phyloP scores from a whole-genome alignment of 352 stramenopile species.

The Phytophthora idaei region DNA sequence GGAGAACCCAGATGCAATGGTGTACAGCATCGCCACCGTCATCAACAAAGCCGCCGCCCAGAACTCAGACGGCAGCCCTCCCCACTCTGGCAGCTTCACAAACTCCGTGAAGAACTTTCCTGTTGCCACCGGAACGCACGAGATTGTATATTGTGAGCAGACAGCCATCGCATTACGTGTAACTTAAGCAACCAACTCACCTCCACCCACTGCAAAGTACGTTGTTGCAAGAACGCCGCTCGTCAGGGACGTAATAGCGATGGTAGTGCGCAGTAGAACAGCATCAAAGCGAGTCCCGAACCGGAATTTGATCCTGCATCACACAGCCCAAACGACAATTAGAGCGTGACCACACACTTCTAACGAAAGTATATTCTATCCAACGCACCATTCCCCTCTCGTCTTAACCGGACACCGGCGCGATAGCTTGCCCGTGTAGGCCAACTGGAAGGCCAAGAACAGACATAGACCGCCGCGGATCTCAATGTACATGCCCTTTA shows the following conservation, averaged over 20 bases:
- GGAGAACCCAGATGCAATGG: conserved; percentile 69
- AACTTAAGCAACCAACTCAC: conserved; percentile 16
- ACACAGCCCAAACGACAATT: not conserved
- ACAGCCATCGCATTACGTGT: not conserved
- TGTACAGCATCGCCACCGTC: conserved; percentile 72
- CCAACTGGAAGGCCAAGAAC: conserved; percentile 81
- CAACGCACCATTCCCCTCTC: conserved; percentile 67
- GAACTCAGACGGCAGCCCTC: conserved; percentile 65
- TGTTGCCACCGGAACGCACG: conserved; percentile 8
- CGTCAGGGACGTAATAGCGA: conserved; percentile 71
- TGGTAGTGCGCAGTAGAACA: conserved; percentile 66
- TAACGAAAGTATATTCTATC: not conserved
- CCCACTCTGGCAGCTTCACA: conserved; percentile 61
- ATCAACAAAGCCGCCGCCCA: conserved; percentile 75
- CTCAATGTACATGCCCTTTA: conserved; percentile 88
- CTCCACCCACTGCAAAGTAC: conserved; percentile 80
- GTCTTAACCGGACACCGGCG: conserved; percentile 79
- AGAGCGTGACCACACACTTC: not conserved
- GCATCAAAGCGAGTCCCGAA: conserved; percentile 63
- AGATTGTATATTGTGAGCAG: not conserved
- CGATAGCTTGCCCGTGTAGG: conserved; percentile 81
- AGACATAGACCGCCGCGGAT: conserved; percentile 78
- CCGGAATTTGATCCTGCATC: conserved; percentile 77
- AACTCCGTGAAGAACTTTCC: conserved; percentile 86
- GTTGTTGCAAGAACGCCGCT: conserved; percentile 69